These are phyloP conservation scores for Russula ochroleuca DNA, from an alignment of 768 basidiomycete genomes.

Conservation along the genomic window DNA sequence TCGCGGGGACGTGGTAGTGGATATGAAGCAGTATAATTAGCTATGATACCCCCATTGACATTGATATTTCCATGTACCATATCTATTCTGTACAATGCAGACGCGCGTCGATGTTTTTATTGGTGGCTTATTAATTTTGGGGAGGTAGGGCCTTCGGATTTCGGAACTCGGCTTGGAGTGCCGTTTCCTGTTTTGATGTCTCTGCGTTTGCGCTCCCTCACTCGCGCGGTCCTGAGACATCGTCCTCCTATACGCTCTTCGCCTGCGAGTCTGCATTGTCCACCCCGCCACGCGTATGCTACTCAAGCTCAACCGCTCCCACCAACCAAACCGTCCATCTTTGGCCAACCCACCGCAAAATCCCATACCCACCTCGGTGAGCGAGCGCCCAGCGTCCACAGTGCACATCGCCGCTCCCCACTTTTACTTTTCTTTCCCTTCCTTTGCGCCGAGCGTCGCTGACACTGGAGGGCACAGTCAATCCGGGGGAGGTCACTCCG, in stretches of 20 bases:
- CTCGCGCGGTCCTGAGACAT: neutral
- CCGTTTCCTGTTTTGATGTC: neutral
- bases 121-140: neutral
- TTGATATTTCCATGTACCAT: neutral
- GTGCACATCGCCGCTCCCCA: neutral
- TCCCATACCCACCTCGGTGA: conserved; percentile 44
- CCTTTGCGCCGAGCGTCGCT: neutral
- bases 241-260: neutral
- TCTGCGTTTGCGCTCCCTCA: neutral
- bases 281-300: conserved; percentile 5
- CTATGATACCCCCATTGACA: too few species aligned
- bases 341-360: conserved; percentile 41
- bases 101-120: too few species aligned
- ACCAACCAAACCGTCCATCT: conserved; percentile 37
- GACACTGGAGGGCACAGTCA: conserved; percentile 25
- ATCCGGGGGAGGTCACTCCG: conserved; percentile 39
- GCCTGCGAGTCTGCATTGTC: neutral
- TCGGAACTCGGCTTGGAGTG: too few species aligned
- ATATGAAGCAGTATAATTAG: neutral
- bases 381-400: neutral
- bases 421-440: neutral
- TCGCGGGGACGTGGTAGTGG: neutral
- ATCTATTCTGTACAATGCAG: neutral
- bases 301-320: conserved; percentile 14
- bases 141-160: neutral